Conservation (phyloP, 306 rosid genomes). For the Quercus glauca region DNA sequence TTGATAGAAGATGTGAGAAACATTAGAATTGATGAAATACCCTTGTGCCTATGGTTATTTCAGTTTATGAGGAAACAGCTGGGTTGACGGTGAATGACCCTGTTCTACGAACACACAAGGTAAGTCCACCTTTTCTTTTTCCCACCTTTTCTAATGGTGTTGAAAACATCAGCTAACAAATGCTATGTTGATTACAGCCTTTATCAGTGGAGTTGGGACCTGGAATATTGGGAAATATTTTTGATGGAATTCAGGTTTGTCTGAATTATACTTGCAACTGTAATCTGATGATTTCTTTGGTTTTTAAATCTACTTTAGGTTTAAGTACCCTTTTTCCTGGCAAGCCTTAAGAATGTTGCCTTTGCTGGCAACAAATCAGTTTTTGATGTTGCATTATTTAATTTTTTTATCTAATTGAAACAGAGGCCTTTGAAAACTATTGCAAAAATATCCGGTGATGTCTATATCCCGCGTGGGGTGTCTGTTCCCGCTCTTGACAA, state of each 20-base stretch:
- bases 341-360: neutral
- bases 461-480: constrained; percentile 97
- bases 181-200: constrained; percentile 56
- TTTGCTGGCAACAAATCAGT: neutral
- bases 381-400: neutral
- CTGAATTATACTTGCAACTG: constrained; percentile 1
- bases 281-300: neutral
- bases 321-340: neutral
- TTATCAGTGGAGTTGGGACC: constrained; percentile 99
- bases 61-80: constrained; percentile 99
- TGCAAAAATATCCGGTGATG: constrained; percentile 92
- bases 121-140: constrained; percentile 27
- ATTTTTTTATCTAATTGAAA: neutral
- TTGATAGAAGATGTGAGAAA: neutral
- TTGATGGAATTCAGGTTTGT: constrained; percentile 98
- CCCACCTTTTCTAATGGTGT: neutral
- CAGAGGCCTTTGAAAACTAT: constrained; percentile 99
- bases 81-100: constrained; percentile 96
- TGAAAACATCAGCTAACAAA: constrained; percentile 22
- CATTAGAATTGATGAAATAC: neutral
- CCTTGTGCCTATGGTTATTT: constrained; percentile 22
- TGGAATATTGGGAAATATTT: constrained; percentile 95
- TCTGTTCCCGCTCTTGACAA: constrained; percentile 98
- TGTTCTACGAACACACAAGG: constrained; percentile 93
- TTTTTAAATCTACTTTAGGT: neutral